phyloP scores from a whole-genome alignment of 1,284 basidiomycete genomes.

The Cryptococcus jaspeensis region DNA sequence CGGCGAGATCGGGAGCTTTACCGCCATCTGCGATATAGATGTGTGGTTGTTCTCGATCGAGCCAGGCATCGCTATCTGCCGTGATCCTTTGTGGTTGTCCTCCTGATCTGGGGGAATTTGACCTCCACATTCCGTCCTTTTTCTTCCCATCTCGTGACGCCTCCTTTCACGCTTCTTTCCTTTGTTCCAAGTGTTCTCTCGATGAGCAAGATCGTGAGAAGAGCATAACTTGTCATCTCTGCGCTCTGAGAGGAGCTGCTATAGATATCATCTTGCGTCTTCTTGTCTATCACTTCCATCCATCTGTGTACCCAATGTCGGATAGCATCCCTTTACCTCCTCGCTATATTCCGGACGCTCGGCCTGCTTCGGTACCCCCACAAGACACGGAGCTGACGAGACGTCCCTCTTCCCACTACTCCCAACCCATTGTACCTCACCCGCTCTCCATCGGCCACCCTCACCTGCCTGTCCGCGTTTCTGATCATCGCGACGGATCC shows the following conservation, averaged over 20 bases:
- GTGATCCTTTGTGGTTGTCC: no score
- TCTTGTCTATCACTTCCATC: background rate
- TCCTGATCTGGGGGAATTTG: background rate
- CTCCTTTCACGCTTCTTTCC: slow-evolving; percentile 11
- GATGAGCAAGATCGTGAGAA: background rate
- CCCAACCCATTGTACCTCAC: background rate
- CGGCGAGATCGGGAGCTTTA: no score
- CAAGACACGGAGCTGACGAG: slow-evolving; percentile 18
- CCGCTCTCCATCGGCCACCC: slow-evolving; percentile 1
- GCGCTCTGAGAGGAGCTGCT: no score
- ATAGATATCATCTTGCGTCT: background rate
- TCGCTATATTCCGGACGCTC: slow-evolving; percentile 9
- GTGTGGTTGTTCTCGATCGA: no score
- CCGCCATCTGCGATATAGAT: no score
- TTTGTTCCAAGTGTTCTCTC: slow-evolving; percentile 14
- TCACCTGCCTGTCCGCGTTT: slow-evolving; percentile 7
- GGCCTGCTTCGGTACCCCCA: slow-evolving; percentile 18
- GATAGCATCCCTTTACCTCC: slow-evolving; percentile 22
- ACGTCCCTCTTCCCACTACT: slow-evolving; percentile 8
- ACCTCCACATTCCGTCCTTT: slow-evolving; percentile 3
- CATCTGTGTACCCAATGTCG: slow-evolving; percentile 14
- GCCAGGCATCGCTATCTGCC: no score
- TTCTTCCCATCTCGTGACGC: background rate
- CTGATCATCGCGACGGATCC: slow-evolving; percentile 2
- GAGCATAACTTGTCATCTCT: background rate